Percentiles rank a stretch among this genome's conserved stretches.
phyloP scores from a whole-genome alignment of 2,329 filamentous ascomycete genomes.

The Colletotrichum sp. region DNA sequence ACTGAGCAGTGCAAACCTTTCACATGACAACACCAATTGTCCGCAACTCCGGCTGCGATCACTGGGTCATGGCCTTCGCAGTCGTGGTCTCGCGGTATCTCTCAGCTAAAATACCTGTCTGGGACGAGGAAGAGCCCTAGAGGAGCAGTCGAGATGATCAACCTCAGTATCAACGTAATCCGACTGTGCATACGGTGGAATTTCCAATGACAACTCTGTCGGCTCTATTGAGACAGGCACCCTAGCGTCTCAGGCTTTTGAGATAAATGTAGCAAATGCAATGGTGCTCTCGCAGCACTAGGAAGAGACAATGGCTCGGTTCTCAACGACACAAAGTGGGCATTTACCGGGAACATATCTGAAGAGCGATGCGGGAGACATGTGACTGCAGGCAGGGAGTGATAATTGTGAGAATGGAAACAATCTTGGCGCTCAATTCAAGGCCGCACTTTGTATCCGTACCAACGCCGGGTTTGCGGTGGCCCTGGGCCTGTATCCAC shows the following conservation, averaged over 20 bases:
- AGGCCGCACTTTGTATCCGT: neutral
- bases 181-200: neutral
- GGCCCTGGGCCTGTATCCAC: neutral
- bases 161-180: neutral
- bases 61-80: neutral
- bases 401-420: neutral
- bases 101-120: neutral
- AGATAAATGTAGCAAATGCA: neutral
- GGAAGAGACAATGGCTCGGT: neutral
- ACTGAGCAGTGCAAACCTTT: constrained; percentile 56
- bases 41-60: neutral
- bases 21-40: neutral
- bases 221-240: neutral
- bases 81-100: neutral
- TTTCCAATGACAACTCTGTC: neutral
- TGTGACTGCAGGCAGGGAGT: neutral
- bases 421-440: neutral
- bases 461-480: neutral
- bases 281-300: neutral
- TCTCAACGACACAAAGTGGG: neutral
- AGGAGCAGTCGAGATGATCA: neutral
- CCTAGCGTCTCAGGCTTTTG: neutral
- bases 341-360: neutral
- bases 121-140: neutral
- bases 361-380: neutral